These are phyloP conservation scores for Neonectria neomacrospora DNA, from an alignment of 2,329 filamentous ascomycete species.

Conservation along the genomic window DNA sequence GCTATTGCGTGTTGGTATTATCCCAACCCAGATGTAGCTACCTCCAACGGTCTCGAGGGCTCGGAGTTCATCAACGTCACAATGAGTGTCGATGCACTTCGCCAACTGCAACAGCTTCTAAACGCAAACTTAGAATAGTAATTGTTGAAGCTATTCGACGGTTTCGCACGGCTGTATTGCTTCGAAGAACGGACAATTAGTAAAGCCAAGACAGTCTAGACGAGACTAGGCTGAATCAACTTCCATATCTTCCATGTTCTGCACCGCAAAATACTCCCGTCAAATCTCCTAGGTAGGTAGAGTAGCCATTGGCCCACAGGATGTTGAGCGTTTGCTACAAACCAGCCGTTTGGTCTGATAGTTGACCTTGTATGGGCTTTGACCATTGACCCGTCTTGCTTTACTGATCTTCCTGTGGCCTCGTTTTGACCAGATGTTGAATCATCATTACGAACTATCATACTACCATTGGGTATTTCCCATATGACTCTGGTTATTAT, in stretches of 20 bases:
- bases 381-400: too few species aligned
- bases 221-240: too few species aligned
- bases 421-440: background rate
- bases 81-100: conserved; percentile 46
- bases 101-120: conserved; percentile 44
- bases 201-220: too few species aligned
- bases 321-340: background rate
- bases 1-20: conserved; percentile 59
- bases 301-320: background rate
- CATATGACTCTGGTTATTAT: too few species aligned
- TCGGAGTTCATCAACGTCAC: conserved; percentile 43
- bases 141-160: background rate
- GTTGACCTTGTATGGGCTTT: background rate
- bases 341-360: background rate
- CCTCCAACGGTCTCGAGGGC: conserved; percentile 46
- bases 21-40: conserved; percentile 54
- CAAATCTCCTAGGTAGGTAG: background rate
- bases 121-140: conserved; percentile 29
- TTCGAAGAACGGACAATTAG: background rate
- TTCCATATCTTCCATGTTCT: background rate
- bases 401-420: background rate
- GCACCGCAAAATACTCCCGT: background rate
- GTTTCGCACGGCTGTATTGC: background rate
- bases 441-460: too few species aligned
- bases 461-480: too few species aligned